A percentile compares a stretch with the other conserved stretches of the same genome.
Conservation (phyloP, 805 yeast species). For the Cyberlindnera veronae region DNA sequence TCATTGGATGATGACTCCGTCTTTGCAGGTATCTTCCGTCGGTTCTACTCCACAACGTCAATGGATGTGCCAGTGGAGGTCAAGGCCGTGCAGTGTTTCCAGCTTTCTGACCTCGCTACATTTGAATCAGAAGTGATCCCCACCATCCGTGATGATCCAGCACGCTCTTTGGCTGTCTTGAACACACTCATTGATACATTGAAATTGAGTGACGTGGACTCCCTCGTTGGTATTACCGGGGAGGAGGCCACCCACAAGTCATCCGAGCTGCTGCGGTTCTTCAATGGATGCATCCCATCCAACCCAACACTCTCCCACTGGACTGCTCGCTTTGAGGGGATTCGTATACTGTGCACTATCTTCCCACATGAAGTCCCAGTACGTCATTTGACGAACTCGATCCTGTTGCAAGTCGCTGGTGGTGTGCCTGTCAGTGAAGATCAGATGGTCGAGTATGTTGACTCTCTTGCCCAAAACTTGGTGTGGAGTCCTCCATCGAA, state of each 20-base stretch:
- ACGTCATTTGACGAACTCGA: constrained; percentile 4
- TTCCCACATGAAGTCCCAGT: constrained; percentile 9
- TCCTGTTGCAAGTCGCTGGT: constrained; percentile 17
- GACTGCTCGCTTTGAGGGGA: constrained; percentile 14
- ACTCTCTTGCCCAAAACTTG: constrained; percentile 6
- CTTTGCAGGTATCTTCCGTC: constrained; percentile 41
- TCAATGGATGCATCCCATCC: constrained; percentile 17
- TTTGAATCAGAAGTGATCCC: constrained; percentile 2
- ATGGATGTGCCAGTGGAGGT: constrained; percentile 7
- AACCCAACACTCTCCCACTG: constrained; percentile 19
- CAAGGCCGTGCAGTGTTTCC: constrained; percentile 14
- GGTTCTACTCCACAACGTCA: constrained; percentile 34
- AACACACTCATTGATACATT: constrained; percentile 7
- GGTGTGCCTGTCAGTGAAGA: constrained; percentile 15
- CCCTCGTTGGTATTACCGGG: constrained; percentile 1
- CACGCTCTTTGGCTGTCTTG: constrained; percentile 8
- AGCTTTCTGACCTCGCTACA: constrained; percentile 11
- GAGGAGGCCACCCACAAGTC: constrained; percentile 1
- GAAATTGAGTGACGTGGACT: constrained; percentile 1
- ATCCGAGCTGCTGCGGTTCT: constrained; percentile 3
- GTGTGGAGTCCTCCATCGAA: constrained; percentile 10
- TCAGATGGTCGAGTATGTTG: constrained; percentile 10
- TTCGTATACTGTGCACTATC: constrained; percentile 11
- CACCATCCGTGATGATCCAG: constrained; percentile 6
- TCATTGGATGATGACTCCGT: constrained; percentile 34